Evolutionary conservation across 2,329 filamentous ascomycete genomes (phyloP), one percentile per base, ranked within the genome.

Genomic region (Nannizziopsis arthrosporioides): DNA sequence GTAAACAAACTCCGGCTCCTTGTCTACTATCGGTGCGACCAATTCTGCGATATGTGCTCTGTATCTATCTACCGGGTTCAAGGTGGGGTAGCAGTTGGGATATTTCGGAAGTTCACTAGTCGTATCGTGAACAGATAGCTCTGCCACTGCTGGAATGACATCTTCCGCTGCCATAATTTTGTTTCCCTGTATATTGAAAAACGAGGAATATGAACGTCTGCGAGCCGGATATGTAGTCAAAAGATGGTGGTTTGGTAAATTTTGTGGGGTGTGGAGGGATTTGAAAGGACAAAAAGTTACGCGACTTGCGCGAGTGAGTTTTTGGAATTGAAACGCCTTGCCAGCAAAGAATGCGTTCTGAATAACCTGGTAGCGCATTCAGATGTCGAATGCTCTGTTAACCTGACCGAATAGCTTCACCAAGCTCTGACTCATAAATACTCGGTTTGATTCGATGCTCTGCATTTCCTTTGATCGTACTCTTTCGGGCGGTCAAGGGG

Each of bases 61-160:
- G 56, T 72, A 72, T 50, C 66, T 62, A 53, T 72, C 68, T 39
- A 72, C 61, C 8, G 69, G 68, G 59, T 72, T 72, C 56, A 70
- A 51, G 27, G 66, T 63, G 51, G 67, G 67, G 54, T 61, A 70
- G 59, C 63, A 68, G 59, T 61, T 60, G 45, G 66, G 57, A 57
- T 63, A 68, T 49, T 64, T 63, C 49, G 67, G 68, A 19, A 58
- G 59, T 52, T 66, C 59, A 17, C 42, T 37, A 7, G 58, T 56
- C 15, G 65, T 66, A 12, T 65, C 65, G 47, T 68, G 66, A 42
- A 69, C 59, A 35, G 65, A 61, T 12, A 69, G 58, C 17, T 58
- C 61, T 59, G 67, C 62, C 36, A 69, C 59, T 31, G 65, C 60
- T 43, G 65, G 56, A 22, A 67, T 61, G 27, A 51, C 47, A 45